Evolutionary conservation across 306 rosid species (phyloP), one percentile per base, ranked within the genome.

Genomic region (Phaseolus lunatus): DNA sequence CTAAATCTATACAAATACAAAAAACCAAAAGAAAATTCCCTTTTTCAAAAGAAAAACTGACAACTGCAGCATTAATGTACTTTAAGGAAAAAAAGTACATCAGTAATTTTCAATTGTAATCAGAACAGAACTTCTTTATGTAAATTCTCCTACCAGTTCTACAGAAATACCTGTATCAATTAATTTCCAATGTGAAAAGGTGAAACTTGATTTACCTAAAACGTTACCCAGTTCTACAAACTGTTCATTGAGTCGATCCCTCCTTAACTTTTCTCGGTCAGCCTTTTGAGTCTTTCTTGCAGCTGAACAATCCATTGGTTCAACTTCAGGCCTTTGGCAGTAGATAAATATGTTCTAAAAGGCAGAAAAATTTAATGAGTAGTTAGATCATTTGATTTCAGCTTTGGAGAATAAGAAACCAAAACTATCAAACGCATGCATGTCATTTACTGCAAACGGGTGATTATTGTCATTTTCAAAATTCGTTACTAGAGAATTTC

Each of bases 201-300:
- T 44, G 43, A 70, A 23, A 66, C 5, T 74, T 69, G 8, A 31
- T 67, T 69, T 82, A 94, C 98, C 97, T 80, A 91, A 82, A 62
- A 84, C 75, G 54, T 66, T 89, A 50, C 97, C 93, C 79, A 94
- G 82, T 70, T 92, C 98, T 24, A 83, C 78, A 85, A 92, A 94
- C 71, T 92, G 97, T 81, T 89, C 97, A 65, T 94, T 92, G 72
- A 90, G 87, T 59, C 89, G 84, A 80, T 88, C 93, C 89, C 97
- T 89, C 84, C 97, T 92, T 59, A 90, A 57, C 85, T 92, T 94
- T 87, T 94, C 98, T 70, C 94, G 70, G 81, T 89, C 98, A 58
- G 98, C 97, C 90, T 94, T 94, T 80, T 90, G 98, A 27, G 84
- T 64, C 87, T 85, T 92, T 81, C 90, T 92, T 67, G 93, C 87